Conservation (phyloP, 2,329 filamentous ascomycete genomes). For the Ceratocystis alfenasii region DNA sequence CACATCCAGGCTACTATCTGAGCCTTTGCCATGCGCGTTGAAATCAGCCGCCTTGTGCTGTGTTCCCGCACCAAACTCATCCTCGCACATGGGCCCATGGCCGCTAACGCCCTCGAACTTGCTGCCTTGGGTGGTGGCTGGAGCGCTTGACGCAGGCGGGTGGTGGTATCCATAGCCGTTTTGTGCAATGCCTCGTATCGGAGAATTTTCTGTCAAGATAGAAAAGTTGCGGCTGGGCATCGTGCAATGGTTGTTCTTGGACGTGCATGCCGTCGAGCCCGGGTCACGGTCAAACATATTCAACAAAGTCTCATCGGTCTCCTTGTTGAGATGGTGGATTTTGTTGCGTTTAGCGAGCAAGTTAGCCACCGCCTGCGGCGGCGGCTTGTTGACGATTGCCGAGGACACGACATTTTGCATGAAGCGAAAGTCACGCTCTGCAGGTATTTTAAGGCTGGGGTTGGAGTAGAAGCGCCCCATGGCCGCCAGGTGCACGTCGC, state of each 20-base stretch:
- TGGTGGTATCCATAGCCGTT: not conserved
- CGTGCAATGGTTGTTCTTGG: constrained; percentile 66
- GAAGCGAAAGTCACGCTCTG: constrained; percentile 77
- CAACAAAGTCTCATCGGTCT: constrained; percentile 87
- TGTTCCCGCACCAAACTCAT: constrained; percentile 69
- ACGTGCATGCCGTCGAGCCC: constrained; percentile 61
- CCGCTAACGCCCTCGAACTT: constrained; percentile 45
- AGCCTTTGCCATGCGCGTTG: constrained; percentile 42
- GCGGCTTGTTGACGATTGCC: constrained; percentile 90
- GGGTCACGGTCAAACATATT: constrained; percentile 87
- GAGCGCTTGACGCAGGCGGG: constrained; percentile 16
- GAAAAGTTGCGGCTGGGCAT: constrained; percentile 93
- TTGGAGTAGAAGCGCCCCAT: constrained; percentile 92
- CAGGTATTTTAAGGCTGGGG: constrained; percentile 61
- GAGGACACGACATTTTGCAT: constrained; percentile 93
- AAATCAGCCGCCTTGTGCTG: constrained; percentile 57
- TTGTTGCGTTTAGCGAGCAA: constrained; percentile 83
- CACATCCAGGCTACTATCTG: constrained; percentile 61
- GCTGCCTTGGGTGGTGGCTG: constrained; percentile 19
- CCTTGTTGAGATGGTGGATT: constrained; percentile 52
- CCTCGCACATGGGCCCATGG: constrained; percentile 58
- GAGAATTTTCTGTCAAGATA: constrained; percentile 78
- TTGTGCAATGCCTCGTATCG: constrained; percentile 32
- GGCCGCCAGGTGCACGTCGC: constrained; percentile 86
- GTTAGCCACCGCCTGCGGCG: constrained; percentile 77